Evolutionary conservation across 169 alveolate genomes (phyloP).

Genomic region (Plasmodium vivax): DNA sequence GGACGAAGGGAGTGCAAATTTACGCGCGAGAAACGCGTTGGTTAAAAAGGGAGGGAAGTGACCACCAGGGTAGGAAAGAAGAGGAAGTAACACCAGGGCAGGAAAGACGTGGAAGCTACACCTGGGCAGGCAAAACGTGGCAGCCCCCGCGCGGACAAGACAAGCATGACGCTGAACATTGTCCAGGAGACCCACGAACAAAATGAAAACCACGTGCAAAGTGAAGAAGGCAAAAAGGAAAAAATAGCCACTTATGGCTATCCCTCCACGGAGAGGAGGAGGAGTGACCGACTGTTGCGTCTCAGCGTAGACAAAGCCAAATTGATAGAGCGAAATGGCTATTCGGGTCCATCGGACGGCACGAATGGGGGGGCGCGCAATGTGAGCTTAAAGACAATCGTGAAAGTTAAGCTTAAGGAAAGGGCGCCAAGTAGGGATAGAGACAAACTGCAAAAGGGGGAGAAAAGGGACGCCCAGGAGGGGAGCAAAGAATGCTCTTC

Average conservation of each 20-base stretch:
- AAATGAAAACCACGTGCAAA: neutral
- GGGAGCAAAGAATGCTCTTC: neutral
- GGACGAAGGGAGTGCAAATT: neutral
- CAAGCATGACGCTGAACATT: neutral
- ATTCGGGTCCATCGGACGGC: neutral
- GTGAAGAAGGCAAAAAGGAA: neutral
- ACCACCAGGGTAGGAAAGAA: neutral
- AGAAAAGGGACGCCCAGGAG: neutral
- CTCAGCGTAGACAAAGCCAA: neutral
- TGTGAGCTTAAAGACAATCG: neutral
- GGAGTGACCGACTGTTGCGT: neutral
- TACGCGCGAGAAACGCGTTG: neutral
- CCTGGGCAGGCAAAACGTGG: neutral
- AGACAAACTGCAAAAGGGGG: neutral
- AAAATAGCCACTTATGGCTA: neutral
- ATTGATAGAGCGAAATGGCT: neutral
- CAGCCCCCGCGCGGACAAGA: neutral
- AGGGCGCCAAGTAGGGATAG: neutral
- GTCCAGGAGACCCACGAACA: neutral
- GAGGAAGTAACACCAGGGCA: neutral
- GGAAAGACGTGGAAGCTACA: neutral
- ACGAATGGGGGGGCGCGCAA: neutral
- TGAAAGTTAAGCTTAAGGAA: neutral
- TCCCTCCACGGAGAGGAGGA: neutral
- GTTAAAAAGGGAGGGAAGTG: neutral